Base-by-base conservation (phyloP, 2,329 filamentous ascomycete genomes). In the Ophiostoma piceae region DNA sequence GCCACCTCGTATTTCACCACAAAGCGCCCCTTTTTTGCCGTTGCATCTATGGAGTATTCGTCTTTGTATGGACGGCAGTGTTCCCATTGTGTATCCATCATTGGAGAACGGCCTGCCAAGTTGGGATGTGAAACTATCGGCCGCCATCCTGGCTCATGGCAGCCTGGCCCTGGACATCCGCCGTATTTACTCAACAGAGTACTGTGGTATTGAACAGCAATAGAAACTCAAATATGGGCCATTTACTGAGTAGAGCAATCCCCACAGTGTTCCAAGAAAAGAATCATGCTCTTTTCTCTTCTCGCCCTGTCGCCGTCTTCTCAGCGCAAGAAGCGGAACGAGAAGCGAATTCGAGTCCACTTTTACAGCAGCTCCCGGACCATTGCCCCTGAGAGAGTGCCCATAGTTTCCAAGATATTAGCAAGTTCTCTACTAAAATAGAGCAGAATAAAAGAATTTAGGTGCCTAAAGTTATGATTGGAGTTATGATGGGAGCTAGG, bases 171-270 rank as follows among this genome's bases (percentile, higher is more conserved):
- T 47, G 16, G 43, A 47, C 43, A 47, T 47, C 19, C 43, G 43
- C 19, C 43, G 19, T 47, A n/a, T 47, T n/a, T 43, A 43, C 41
- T 43, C 35, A 35, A 6, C 6, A 35, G 9, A 12, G 41, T 43
- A 54, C 11, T 57, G 51, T 57, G 9, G 51, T 57, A 29, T 57
- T 57, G 43, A 47, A 47, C 43, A 47, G 43, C 51, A 57, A 57
- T 57, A 26, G n/a, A 57, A 57, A 26, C n/a, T 57, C n/a, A 57
- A 26, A 26, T 57, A 57, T 57, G 51, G 51, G n/a, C 51, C 51
- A 29, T 12, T 2, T 8, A 2, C 14, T 5, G 43, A 26, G n/a
- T n/a, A 11, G 9, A 26, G 51, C 22, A 26, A 57, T 57, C 51
- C 22, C 51, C 51, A 57, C 22, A 22, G 22, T 29, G 51, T 57